Percentiles rank a stretch among this genome's conserved stretches.
These are phyloP conservation scores for Camellia japonica DNA, from an alignment of 148 eudicot species.

Conservation along the genomic window DNA sequence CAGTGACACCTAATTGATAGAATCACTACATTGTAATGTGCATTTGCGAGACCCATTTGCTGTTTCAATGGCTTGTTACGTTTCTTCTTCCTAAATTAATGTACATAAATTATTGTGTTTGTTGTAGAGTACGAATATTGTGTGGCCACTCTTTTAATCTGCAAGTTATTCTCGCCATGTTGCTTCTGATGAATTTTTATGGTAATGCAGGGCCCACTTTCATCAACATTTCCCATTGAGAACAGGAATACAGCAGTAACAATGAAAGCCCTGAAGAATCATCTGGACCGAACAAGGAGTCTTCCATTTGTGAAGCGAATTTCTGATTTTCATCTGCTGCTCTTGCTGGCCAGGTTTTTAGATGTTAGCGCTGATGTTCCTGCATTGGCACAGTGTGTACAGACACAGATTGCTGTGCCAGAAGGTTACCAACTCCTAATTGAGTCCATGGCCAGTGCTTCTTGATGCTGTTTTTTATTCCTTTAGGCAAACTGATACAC, in stretches of 20 bases:
- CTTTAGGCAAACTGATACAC: not conserved
- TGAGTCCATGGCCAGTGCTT: constrained; percentile 80
- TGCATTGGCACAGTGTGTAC: constrained; percentile 69
- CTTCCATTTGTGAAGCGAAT: constrained; percentile 81
- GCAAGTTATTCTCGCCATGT: not conserved
- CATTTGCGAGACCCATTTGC: too few species aligned
- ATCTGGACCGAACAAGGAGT: constrained; percentile 68
- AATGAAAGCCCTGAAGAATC: constrained; percentile 61
- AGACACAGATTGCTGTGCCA: constrained; percentile 54
- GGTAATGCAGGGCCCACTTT: constrained; percentile 75
- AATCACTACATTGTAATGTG: too few species aligned
- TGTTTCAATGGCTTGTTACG: too few species aligned
- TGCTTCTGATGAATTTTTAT: not conserved
- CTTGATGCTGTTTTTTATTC: constrained; percentile 22
- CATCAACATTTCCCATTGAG: constrained; percentile 76
- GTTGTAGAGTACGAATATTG: too few species aligned
- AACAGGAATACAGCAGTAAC: constrained; percentile 68
- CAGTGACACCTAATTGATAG: too few species aligned
- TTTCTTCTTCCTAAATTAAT: too few species aligned
- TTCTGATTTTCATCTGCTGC: constrained; percentile 90
- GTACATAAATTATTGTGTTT: too few species aligned
- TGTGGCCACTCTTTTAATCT: not conserved
- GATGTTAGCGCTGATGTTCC: constrained; percentile 83
- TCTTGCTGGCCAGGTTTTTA: constrained; percentile 56
- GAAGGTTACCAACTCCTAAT: constrained; percentile 94